These are phyloP conservation scores for Candolleomyces efflorescens DNA, from an alignment of 768 basidiomycete species.

Conservation along the genomic window DNA sequence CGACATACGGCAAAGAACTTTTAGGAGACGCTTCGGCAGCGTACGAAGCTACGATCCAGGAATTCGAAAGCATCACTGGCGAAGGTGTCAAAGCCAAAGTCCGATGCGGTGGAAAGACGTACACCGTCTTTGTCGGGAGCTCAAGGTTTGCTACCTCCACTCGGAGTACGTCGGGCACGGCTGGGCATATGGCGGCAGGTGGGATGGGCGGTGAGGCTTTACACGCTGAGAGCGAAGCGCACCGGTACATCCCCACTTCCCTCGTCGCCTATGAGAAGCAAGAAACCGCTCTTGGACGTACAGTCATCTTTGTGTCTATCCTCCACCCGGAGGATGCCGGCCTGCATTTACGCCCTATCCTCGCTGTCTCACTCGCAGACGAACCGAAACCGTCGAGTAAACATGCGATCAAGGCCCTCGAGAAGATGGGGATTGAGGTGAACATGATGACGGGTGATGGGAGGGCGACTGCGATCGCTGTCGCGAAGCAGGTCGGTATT, in stretches of 20 bases:
- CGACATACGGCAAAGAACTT: slow-evolving; percentile 70
- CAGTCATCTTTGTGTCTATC: slow-evolving; percentile 84
- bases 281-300: slow-evolving; percentile 72
- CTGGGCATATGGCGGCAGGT: slow-evolving; percentile 47
- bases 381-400: slow-evolving; percentile 80
- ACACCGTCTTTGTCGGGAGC: slow-evolving; percentile 73
- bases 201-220: slow-evolving; percentile 12
- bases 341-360: slow-evolving; percentile 51
- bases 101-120: slow-evolving; percentile 44
- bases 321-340: slow-evolving; percentile 23
- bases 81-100: slow-evolving; percentile 79
- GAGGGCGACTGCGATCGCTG: slow-evolving; percentile 76
- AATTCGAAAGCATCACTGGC: slow-evolving; percentile 88
- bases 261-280: slow-evolving; percentile 62
- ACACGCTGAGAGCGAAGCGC: slow-evolving; percentile 15
- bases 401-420: slow-evolving; percentile 76
- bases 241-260: slow-evolving; percentile 47
- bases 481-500: slow-evolving; percentile 91
- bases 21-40: slow-evolving; percentile 46
- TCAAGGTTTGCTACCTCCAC: slow-evolving; percentile 53
- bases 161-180: slow-evolving; percentile 56
- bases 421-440: slow-evolving; percentile 89
- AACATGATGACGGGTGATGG: slow-evolving; percentile 95
- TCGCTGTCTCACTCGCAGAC: slow-evolving; percentile 86
- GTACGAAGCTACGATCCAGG: slow-evolving; percentile 52